phyloP scores from a whole-genome alignment of 345 rosid species.

The Brassica nigra region DNA sequence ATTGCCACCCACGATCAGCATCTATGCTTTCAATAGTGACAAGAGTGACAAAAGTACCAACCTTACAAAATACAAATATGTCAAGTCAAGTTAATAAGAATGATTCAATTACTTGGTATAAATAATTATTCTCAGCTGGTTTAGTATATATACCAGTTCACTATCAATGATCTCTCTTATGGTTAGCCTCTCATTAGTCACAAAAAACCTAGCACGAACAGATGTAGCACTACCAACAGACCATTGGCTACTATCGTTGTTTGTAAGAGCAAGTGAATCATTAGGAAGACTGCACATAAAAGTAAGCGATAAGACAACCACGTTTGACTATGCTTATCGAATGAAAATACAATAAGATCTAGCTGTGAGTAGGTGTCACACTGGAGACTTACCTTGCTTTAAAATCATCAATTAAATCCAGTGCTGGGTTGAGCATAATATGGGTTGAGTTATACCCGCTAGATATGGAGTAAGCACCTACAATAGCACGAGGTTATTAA shows the following conservation, averaged over 20 bases:
- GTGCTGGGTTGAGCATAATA: background rate
- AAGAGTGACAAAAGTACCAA: background rate
- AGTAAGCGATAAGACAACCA: background rate
- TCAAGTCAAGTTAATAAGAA: background rate
- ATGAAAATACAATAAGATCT: background rate
- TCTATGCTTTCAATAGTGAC: background rate
- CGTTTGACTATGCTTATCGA: background rate
- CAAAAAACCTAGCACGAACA: too few species aligned
- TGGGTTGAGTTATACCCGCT: background rate
- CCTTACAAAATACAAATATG: background rate
- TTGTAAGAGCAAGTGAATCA: background rate
- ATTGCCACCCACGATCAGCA: too few species aligned
- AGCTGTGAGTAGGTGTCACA: background rate
- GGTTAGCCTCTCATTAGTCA: too few species aligned
- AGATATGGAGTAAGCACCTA: too few species aligned
- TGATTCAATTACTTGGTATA: too few species aligned
- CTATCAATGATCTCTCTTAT: too few species aligned
- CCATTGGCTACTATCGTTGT: background rate
- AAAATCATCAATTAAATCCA: background rate
- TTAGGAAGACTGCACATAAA: too few species aligned
- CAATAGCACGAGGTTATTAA: too few species aligned
- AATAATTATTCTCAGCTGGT: background rate
- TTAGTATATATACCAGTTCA: background rate
- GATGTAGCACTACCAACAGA: background rate
- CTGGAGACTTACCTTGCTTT: background rate